These are phyloP conservation scores for Lachancea fermentati DNA, from an alignment of 805 yeast genomes.

Conservation along the genomic window DNA sequence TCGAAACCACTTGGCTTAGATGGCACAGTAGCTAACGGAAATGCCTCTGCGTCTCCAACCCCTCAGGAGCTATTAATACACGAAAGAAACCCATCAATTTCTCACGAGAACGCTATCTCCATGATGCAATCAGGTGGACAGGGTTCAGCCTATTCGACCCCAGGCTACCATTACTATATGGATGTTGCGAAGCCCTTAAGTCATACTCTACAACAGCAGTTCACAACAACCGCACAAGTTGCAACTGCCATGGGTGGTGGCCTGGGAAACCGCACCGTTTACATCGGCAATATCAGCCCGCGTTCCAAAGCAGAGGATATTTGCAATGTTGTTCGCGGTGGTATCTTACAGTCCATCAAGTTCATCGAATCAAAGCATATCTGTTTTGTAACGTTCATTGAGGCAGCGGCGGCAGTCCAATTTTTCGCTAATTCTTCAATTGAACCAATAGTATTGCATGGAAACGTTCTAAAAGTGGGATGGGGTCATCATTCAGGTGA, in stretches of 20 bases:
- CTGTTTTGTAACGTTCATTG: constrained; percentile 67
- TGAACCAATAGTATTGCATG: constrained; percentile 57
- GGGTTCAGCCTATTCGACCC: neutral
- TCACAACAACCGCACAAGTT: constrained; percentile 25
- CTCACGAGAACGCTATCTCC: constrained; percentile 5
- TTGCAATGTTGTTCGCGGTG: constrained; percentile 73
- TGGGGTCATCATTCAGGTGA: constrained; percentile 73
- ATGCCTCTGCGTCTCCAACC: constrained; percentile 11
- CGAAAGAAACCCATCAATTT: constrained; percentile 6
- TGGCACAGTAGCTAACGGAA: neutral
- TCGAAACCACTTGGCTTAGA: constrained; percentile 15
- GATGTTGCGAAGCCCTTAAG: constrained; percentile 25
- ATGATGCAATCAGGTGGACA: neutral
- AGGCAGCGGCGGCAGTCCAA: constrained; percentile 57
- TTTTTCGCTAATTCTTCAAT: constrained; percentile 56
- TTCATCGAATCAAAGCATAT: constrained; percentile 46
- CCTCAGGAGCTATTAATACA: constrained; percentile 22
- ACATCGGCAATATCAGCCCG: constrained; percentile 60
- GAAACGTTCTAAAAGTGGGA: constrained; percentile 56
- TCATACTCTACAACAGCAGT: constrained; percentile 27
- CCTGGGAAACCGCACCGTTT: constrained; percentile 59
- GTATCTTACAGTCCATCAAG: constrained; percentile 58
- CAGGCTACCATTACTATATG: constrained; percentile 14
- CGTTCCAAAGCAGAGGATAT: constrained; percentile 64
- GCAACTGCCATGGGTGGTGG: constrained; percentile 31